These are phyloP conservation scores for Colletotrichum endophyticum DNA, from an alignment of 2,329 filamentous ascomycete species.

Conservation along the genomic window DNA sequence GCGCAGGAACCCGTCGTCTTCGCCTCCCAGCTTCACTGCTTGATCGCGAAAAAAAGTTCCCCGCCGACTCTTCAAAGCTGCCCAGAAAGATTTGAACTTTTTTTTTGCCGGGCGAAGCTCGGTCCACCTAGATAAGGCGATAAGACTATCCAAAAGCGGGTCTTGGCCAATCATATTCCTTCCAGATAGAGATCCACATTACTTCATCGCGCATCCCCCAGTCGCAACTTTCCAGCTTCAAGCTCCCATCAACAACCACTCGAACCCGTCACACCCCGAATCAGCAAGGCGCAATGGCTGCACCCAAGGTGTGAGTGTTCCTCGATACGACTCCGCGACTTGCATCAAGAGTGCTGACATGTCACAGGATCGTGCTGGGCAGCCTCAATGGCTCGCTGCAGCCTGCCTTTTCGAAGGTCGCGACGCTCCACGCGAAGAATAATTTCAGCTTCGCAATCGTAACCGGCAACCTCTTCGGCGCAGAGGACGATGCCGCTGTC, in stretches of 20 bases:
- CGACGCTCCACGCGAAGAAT: slow-evolving; percentile 84
- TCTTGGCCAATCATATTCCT: background rate
- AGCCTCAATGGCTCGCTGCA: slow-evolving; percentile 80
- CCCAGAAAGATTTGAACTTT: slow-evolving; percentile 25
- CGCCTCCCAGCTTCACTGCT: slow-evolving; percentile 23
- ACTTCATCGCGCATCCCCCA: slow-evolving; percentile 8
- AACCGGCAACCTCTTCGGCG: slow-evolving; percentile 80
- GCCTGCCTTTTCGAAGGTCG: slow-evolving; percentile 79
- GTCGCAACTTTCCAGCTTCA: slow-evolving; percentile 11
- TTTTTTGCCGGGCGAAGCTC: slow-evolving; percentile 14
- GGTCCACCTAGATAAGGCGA: slow-evolving; percentile 21
- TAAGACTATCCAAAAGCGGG: slow-evolving; percentile 1
- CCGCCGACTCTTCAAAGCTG: slow-evolving; percentile 4
- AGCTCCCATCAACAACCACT: slow-evolving; percentile 4
- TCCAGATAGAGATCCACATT: slow-evolving; percentile 3
- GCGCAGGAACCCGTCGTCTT: slow-evolving; percentile 14
- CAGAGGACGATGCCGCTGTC: slow-evolving; percentile 62
- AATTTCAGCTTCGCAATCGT: slow-evolving; percentile 85
- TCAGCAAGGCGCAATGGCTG: slow-evolving; percentile 41
- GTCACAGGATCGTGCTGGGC: slow-evolving; percentile 76
- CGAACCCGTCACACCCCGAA: background rate
- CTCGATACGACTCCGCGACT: background rate
- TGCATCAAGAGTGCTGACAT: slow-evolving; percentile 2
- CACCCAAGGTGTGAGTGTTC: slow-evolving; percentile 50
- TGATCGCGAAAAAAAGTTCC: slow-evolving; percentile 20